A percentile compares a stretch with the other conserved stretches of the same genome.
Conservation (phyloP, 495 filamentous ascomycete species). For the Chlorociboria aeruginascens region DNA sequence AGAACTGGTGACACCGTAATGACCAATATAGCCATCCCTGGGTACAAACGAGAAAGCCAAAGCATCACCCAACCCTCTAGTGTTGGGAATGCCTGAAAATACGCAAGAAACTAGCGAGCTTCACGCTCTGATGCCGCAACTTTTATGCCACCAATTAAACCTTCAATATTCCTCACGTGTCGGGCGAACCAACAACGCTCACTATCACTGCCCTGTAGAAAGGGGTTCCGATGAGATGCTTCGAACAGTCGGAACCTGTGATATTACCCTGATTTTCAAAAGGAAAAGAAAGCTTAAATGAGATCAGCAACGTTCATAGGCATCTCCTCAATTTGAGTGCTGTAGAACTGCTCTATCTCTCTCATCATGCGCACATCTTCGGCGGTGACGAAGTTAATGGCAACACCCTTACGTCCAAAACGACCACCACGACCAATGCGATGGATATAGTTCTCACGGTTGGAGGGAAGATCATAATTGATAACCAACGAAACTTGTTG, state of each 20-base stretch:
- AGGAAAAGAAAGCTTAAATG: constrained; percentile 28
- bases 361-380: constrained; percentile 99
- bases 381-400: constrained; percentile 99
- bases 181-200: constrained; percentile 21
- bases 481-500: constrained; percentile 99
- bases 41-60: constrained; percentile 16
- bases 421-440: constrained; percentile 96
- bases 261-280: constrained; percentile 15
- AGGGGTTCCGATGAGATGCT: constrained; percentile 10
- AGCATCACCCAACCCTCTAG: constrained; percentile 18
- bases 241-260: constrained; percentile 13
- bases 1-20: constrained; percentile 5
- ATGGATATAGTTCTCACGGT: constrained; percentile 99
- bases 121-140: constrained; percentile 17
- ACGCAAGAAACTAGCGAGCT: constrained; percentile 16
- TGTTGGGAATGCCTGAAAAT: constrained; percentile 14
- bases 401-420: constrained; percentile 99
- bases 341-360: constrained; percentile 83
- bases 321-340: constrained; percentile 78
- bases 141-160: constrained; percentile 19
- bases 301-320: constrained; percentile 74
- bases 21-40: constrained; percentile 17
- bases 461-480: constrained; percentile 98
- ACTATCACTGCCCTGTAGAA: constrained; percentile 18
- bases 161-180: constrained; percentile 12